Conservation (phyloP, 129 eudicot species). For the Flaveria robusta region DNA sequence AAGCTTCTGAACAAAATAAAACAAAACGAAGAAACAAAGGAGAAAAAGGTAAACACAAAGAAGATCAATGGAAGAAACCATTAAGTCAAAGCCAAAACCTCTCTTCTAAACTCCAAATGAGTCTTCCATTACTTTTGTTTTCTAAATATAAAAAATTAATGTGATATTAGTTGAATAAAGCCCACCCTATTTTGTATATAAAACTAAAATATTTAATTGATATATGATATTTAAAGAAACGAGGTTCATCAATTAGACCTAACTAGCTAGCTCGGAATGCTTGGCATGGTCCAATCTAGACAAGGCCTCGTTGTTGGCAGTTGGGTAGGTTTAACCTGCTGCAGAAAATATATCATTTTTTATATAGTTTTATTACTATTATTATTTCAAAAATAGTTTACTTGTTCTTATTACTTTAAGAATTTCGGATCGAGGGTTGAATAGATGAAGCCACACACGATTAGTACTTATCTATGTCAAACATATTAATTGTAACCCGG, state of each 20-base stretch:
- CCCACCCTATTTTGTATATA: neutral
- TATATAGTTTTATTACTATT: too few relatives aligned
- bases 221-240: neutral
- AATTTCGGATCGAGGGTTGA: too few relatives aligned
- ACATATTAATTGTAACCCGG: too few relatives aligned
- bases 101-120: constrained; percentile 37
- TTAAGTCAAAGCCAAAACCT: constrained; percentile 43
- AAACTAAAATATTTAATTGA: neutral
- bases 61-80: constrained; percentile 47
- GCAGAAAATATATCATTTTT: neutral
- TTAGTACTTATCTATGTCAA: too few relatives aligned
- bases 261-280: neutral
- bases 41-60: constrained; percentile 46
- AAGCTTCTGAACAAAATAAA: constrained; percentile 31
- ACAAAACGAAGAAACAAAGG: constrained; percentile 49
- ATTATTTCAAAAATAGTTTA: too few relatives aligned
- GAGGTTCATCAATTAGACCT: neutral
- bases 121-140: constrained; percentile 24
- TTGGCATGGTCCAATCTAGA: neutral
- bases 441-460: too few relatives aligned
- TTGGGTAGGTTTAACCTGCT: neutral
- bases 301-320: neutral
- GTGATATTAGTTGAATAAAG: neutral
- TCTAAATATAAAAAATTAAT: neutral
- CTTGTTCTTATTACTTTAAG: too few relatives aligned